Percentiles rank a stretch among this genome's conserved stretches.
Conservation (phyloP, 1,284 basidiomycete genomes). For the Ustilago lituana region DNA sequence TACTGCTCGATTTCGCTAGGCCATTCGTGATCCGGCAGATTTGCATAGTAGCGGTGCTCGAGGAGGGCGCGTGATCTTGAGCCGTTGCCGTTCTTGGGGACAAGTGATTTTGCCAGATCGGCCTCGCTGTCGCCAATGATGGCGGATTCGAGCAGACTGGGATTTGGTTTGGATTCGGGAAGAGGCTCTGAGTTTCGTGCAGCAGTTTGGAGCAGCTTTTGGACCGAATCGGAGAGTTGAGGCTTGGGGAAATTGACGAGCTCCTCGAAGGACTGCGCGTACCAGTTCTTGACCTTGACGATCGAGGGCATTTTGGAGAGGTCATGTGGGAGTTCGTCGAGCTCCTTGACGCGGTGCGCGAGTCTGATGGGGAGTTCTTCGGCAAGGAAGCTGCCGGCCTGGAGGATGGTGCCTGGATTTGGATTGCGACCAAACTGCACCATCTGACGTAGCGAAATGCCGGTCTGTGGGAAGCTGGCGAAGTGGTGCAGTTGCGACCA, state of each 20-base stretch:
- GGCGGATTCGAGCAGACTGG: slow-evolving; percentile 54
- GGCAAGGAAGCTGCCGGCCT: slow-evolving; percentile 61
- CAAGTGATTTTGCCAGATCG: slow-evolving; percentile 28
- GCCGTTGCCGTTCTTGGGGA: slow-evolving; percentile 32
- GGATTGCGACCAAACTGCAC: slow-evolving; percentile 65
- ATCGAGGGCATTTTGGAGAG: slow-evolving; percentile 92
- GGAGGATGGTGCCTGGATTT: slow-evolving; percentile 64
- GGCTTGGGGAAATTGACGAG: slow-evolving; percentile 65
- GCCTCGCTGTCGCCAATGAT: slow-evolving; percentile 45
- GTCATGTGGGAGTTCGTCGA: slow-evolving; percentile 92
- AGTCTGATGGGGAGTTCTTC: slow-evolving; percentile 93
- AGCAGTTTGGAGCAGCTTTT: slow-evolving; percentile 51
- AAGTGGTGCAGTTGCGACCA: slow-evolving; percentile 65
- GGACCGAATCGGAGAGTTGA: slow-evolving; percentile 57
- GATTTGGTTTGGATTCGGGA: slow-evolving; percentile 60
- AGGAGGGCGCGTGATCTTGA: slow-evolving; percentile 43
- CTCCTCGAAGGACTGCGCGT: slow-evolving; percentile 92
- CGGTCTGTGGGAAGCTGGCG: slow-evolving; percentile 65
- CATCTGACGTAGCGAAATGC: slow-evolving; percentile 67
- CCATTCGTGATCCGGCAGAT: slow-evolving; percentile 76
- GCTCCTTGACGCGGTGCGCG: slow-evolving; percentile 94
- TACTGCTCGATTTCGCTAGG: slow-evolving; percentile 94
- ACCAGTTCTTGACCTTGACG: slow-evolving; percentile 96
- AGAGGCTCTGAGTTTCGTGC: slow-evolving; percentile 51
- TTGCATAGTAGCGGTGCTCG: slow-evolving; percentile 78